These are phyloP conservation scores for Colletotrichum incanum DNA, from an alignment of 2,329 filamentous ascomycete genomes.

Conservation along the genomic window DNA sequence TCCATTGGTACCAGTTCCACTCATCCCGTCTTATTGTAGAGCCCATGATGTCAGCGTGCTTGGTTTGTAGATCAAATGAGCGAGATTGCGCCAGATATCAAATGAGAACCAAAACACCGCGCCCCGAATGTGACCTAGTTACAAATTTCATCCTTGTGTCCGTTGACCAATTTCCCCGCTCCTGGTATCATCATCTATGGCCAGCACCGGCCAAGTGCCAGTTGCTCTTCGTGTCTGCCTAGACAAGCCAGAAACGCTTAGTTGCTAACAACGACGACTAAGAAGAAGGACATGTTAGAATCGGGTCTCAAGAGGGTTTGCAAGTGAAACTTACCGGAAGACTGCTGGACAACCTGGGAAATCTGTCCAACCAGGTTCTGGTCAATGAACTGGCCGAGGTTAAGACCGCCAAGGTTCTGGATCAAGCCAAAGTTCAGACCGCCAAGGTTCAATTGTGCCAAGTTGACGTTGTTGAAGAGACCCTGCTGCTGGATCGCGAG, in stretches of 20 bases:
- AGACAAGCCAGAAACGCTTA: neutral
- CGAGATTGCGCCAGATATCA: neutral
- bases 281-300: neutral
- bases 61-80: neutral
- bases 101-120: neutral
- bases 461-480: constrained; percentile 50
- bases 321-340: constrained; percentile 9
- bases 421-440: constrained; percentile 51
- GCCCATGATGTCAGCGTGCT: neutral
- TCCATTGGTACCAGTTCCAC: neutral
- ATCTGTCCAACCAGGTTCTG: constrained; percentile 49
- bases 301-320: no score
- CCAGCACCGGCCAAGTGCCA: neutral
- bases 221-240: neutral
- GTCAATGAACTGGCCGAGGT: constrained; percentile 52
- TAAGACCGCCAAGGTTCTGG: constrained; percentile 47
- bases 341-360: constrained; percentile 47
- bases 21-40: neutral
- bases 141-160: neutral
- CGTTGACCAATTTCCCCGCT: neutral
- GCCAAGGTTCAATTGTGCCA: constrained; percentile 48
- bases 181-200: neutral
- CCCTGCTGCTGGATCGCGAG: constrained; percentile 53
- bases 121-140: neutral
- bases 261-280: constrained; percentile 26